These are phyloP conservation scores for Elsinoe australis DNA, from an alignment of 2,329 filamentous ascomycete genomes.

Conservation along the genomic window DNA sequence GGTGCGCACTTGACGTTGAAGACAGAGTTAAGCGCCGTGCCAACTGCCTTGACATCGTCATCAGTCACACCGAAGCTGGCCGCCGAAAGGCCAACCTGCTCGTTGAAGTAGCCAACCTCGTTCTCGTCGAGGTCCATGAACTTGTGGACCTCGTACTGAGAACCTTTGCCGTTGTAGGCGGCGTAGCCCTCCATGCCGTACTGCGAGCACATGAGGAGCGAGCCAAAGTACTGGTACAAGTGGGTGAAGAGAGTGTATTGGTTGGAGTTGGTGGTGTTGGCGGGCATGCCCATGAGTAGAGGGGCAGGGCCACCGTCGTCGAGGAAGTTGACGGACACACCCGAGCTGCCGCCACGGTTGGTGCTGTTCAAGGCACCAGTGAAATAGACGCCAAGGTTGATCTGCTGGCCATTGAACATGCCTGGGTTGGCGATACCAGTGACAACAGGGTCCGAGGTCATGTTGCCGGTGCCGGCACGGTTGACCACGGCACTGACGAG, in stretches of 20 bases:
- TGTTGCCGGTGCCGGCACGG: conserved; percentile 53
- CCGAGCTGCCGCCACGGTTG: conserved; percentile 43
- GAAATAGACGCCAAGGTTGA: conserved; percentile 56
- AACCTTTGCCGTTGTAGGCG: conserved; percentile 41
- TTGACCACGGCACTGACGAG: conserved; percentile 53
- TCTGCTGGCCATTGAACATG: conserved; percentile 43
- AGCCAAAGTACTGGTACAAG: conserved; percentile 55
- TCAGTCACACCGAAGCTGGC: conserved; percentile 52
- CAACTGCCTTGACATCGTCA: conserved; percentile 46
- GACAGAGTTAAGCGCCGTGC: conserved; percentile 40
- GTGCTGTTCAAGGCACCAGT: conserved; percentile 47
- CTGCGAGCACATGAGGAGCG: conserved; percentile 49
- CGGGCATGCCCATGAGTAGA: conserved; percentile 49
- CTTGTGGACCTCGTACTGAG: conserved; percentile 50
- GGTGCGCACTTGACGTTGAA: conserved; percentile 50
- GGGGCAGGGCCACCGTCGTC: conserved; percentile 52
- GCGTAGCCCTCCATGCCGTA: conserved; percentile 46
- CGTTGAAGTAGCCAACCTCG: conserved; percentile 53
- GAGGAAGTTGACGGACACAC: conserved; percentile 51
- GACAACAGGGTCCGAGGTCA: conserved; percentile 42
- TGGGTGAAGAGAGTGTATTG: conserved; percentile 55
- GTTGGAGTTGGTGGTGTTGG: conserved; percentile 43
- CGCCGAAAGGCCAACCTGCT: conserved; percentile 50
- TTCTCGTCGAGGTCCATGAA: conserved; percentile 48
- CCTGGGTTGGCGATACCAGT: conserved; percentile 48